Percentiles rank a stretch among this genome's conserved stretches.
Conservation (phyloP, 805 yeast genomes). For the Yarrowia sp. region DNA sequence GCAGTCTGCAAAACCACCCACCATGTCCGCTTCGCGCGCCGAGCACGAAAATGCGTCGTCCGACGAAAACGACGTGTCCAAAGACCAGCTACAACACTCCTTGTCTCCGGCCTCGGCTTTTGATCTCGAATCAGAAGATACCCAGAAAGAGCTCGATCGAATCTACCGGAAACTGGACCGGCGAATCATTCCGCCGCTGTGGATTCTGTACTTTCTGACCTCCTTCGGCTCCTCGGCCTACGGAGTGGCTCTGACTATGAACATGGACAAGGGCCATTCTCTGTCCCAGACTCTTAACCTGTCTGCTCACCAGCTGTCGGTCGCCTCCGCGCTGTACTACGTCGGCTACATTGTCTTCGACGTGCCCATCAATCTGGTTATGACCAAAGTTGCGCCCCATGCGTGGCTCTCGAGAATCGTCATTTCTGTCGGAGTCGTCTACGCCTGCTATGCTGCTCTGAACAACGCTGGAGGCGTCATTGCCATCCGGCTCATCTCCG, state of each 20-base stretch:
- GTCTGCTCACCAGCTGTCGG: conserved; percentile 64
- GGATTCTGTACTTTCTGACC: conserved; percentile 78
- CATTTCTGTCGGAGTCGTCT: conserved; percentile 76
- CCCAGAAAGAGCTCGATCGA: conserved; percentile 44
- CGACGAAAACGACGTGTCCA: not conserved
- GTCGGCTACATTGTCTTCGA: conserved; percentile 86
- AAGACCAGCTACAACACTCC: not conserved
- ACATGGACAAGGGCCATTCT: conserved; percentile 66
- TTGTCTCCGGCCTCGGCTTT: not conserved
- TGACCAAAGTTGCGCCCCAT: conserved; percentile 86
- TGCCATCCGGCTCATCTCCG: conserved; percentile 75
- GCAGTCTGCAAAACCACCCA: not conserved
- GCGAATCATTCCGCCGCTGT: conserved; percentile 80
- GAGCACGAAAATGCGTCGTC: too few relatives aligned
- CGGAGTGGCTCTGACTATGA: conserved; percentile 84
- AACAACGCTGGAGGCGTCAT: conserved; percentile 64
- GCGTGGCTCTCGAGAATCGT: conserved; percentile 84
- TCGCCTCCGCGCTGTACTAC: conserved; percentile 80
- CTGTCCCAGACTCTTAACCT: conserved; percentile 59
- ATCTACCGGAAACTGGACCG: conserved; percentile 65
- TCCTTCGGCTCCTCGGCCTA: conserved; percentile 80
- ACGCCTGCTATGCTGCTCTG: conserved; percentile 73
- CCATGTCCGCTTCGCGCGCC: not conserved
- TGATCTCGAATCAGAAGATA: conserved; percentile 21
- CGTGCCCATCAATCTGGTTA: conserved; percentile 83